Base-by-base conservation (phyloP, 2,329 filamentous ascomycete species). In the Alternaria incomplexa region DNA sequence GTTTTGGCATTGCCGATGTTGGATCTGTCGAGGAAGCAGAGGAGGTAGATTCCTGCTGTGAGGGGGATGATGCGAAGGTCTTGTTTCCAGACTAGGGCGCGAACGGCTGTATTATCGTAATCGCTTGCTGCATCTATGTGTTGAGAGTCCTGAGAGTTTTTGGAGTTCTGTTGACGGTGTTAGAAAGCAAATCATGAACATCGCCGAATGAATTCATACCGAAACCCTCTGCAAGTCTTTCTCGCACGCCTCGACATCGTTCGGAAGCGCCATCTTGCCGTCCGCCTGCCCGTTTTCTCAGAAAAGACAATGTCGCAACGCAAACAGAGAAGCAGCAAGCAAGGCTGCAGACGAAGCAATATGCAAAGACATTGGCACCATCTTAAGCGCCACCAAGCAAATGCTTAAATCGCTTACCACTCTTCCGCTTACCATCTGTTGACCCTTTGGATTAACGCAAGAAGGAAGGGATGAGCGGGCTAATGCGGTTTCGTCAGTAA, bases 51-150 rank as follows among this genome's bases (percentile, higher is more conserved):
- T 56, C 77, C 81, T 7, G 87, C 86, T n/a, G 84, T 87, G 13
- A 91, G 79, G 1, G 90, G 89, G 13, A 91, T 81, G 60, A 91
- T 89, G 58, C 86, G 84, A 17, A 86, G 62, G 74, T 91, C 90
- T 70, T 90, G 62, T 28, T 65, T 62, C 50, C 28, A 55, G 30
- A 60, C 44, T 13, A 60, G 11, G n/a, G 43, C 30, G 12, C 57
- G 50, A 5, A 43, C 23, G 9, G 50, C 51, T 8, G 44, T 9
- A 5, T 10, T 12, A 9, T 40, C 17, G n/a, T 28, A 12, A n/a
- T 60, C 17, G 4, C 23, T 17, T 15, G 40, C 9, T n/a, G 23
- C 9, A 7, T 55, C 12, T 6, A 23, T 28, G 28, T 47, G 22
- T 23, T 47, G 43, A 1, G 22, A 43, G n/a, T 60, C 13, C 57